Percentiles rank a stretch among this genome's conserved stretches.
Evolutionary conservation across 805 yeast genomes (phyloP).

Genomic region (Starmerella potacharoeniae): DNA sequence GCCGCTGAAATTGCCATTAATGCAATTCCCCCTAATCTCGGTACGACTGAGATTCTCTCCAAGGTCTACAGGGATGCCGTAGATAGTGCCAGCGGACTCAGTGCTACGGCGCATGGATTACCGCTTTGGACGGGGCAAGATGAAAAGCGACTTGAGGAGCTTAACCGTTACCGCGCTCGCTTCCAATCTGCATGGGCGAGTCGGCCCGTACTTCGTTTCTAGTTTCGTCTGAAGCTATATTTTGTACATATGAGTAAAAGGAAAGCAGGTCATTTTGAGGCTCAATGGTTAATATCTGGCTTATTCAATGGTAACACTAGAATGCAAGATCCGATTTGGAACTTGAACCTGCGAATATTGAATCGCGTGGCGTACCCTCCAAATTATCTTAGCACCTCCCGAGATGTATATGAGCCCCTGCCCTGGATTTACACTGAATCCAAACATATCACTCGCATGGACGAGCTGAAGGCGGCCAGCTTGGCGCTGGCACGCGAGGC

Average conservation of each 20-base stretch:
- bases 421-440: background rate
- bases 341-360: too few species aligned
- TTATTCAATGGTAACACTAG: background rate
- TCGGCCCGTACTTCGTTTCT: constrained; percentile 11
- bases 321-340: too few species aligned
- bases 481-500: constrained; percentile 19
- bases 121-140: constrained; percentile 27
- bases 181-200: constrained; percentile 19
- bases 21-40: constrained; percentile 31
- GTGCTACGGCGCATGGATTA: constrained; percentile 17
- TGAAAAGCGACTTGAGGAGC: constrained; percentile 20
- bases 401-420: background rate
- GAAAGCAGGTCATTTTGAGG: too few species aligned
- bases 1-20: constrained; percentile 35
- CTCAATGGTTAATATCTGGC: too few species aligned
- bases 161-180: constrained; percentile 22
- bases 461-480: constrained; percentile 13
- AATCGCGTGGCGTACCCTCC: background rate
- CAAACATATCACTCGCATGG: constrained; percentile 6
- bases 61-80: constrained; percentile 23
- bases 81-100: constrained; percentile 23
- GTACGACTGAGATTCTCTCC: constrained; percentile 27
- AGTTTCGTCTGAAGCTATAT: background rate
- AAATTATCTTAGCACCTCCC: too few species aligned
- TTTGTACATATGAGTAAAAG: constrained; percentile 1